Evolutionary conservation across 139 green algal species (phyloP), one percentile per base, ranked within the genome.

Genomic region (Yamagishiella unicocca): DNA sequence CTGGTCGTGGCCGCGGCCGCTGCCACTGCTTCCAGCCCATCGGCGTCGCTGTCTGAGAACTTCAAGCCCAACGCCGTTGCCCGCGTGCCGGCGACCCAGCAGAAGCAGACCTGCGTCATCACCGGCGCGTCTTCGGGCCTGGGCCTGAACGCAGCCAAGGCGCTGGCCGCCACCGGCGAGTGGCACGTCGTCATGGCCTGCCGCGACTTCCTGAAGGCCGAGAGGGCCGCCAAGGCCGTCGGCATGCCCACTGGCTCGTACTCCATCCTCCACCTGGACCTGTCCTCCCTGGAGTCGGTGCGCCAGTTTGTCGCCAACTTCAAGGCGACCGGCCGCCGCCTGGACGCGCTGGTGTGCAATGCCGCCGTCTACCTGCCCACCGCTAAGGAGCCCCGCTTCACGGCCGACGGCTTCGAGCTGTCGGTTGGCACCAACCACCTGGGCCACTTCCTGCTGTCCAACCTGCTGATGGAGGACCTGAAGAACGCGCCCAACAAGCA

Each of bases 351-450:
- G 25, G 94, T 98, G n/a, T 96, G 92, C 94, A 99, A 99, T 87
- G 97, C 97, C 24, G 97, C 97, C 14, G 89, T 99, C 2, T 99
- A 99, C 93, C 88, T 97, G 89, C 97, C 97, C 61, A 98, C 94
- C 27, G 94, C 93, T 84, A 97, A 96, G 92, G 94, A 97, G 90
- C 96, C 97, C 43, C 89, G 76, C 40, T 98, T 94, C 93, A 98
- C 95, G 24, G 94, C 95, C 25, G 96, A 99, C 82, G 96, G 96
- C 86, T 98, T 96, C 83, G 96, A 99, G 93, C 71, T 97, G 45
- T 95, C 87, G 38, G 95, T 97, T 19, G 91, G 89, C 81, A 96
- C 94, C 81, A 99, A 98, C 95, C 96, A 99, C 93, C 93, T 99
- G 62, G 96, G 94, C 37, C 97, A 99, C 95, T 98, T 99, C 94